Evolutionary conservation across 768 basidiomycete species (phyloP).

Genomic region (Macrolepiota fuliginosa): DNA sequence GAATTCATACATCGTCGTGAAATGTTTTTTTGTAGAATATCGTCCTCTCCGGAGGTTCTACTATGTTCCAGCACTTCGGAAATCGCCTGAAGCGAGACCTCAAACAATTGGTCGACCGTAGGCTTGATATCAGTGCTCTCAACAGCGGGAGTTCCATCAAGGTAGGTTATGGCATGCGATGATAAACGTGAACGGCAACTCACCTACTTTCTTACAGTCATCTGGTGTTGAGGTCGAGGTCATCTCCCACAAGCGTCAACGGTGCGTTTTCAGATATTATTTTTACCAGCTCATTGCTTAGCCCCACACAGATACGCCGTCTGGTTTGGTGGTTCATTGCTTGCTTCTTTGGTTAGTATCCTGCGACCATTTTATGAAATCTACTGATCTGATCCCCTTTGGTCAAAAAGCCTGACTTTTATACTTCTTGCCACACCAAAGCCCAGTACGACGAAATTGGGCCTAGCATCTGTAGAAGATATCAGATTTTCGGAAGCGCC

Average conservation of each 20-base stretch:
- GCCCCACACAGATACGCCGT: slow-evolving; percentile 70
- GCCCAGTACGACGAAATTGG: slow-evolving; percentile 94
- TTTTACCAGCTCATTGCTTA: neutral
- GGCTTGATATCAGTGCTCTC: slow-evolving; percentile 74
- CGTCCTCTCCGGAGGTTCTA: slow-evolving; percentile 94
- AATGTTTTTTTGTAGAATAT: slow-evolving; percentile 65
- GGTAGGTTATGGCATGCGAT: slow-evolving; percentile 39
- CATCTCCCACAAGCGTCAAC: slow-evolving; percentile 96
- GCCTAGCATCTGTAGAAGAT: slow-evolving; percentile 87
- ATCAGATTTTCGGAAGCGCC: slow-evolving; percentile 91
- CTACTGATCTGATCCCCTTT: neutral
- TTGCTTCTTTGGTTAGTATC: slow-evolving; percentile 81
- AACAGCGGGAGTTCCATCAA: slow-evolving; percentile 74
- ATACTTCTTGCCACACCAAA: slow-evolving; percentile 90
- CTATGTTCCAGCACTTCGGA: slow-evolving; percentile 99
- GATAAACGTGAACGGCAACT: neutral
- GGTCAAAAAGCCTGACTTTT: slow-evolving; percentile 79
- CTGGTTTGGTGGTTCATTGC: slow-evolving; percentile 95
- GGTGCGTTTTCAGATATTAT: slow-evolving; percentile 40
- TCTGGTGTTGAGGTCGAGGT: slow-evolving; percentile 98
- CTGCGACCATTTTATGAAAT: neutral
- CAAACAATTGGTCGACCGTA: slow-evolving; percentile 88
- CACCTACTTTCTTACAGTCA: slow-evolving; percentile 48
- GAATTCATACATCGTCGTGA: neutral
- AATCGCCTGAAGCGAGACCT: slow-evolving; percentile 93